These are phyloP conservation scores for Blastobotrys illinoisensis DNA, from an alignment of 1,139 yeast species.

Conservation along the genomic window DNA sequence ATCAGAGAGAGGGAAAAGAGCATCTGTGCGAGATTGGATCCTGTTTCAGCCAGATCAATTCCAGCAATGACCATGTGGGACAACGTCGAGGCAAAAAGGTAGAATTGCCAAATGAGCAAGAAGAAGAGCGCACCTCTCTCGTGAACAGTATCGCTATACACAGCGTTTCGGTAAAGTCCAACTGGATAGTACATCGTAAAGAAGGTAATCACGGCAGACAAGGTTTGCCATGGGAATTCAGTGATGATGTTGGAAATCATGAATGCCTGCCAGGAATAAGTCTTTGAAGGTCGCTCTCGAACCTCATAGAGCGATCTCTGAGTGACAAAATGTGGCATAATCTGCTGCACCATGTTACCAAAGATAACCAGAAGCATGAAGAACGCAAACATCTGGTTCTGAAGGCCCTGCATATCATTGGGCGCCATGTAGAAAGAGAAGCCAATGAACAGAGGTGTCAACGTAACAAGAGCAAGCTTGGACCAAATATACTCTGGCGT, in stretches of 20 bases:
- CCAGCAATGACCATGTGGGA: conserved; percentile 63
- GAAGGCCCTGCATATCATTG: conserved; percentile 44
- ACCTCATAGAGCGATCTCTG: conserved; percentile 82
- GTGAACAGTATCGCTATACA: conserved; percentile 43
- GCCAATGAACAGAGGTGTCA: conserved; percentile 60
- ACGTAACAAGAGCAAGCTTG: conserved; percentile 48
- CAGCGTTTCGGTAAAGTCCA: conserved; percentile 42
- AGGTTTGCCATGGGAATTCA: conserved; percentile 71
- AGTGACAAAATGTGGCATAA: conserved; percentile 61
- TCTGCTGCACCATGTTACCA: conserved; percentile 63
- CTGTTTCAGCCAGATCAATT: conserved; percentile 62
- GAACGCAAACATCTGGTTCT: conserved; percentile 48
- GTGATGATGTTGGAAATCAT: conserved; percentile 60
- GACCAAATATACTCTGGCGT: conserved; percentile 69
- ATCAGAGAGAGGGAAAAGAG: conserved; percentile 62
- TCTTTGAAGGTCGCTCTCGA: conserved; percentile 79
- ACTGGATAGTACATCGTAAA: conserved; percentile 80
- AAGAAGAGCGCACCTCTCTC: conserved; percentile 67
- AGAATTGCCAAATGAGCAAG: conserved; percentile 52
- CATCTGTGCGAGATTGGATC: conserved; percentile 61
- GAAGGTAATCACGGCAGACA: conserved; percentile 60
- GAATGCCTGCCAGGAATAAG: conserved; percentile 56
- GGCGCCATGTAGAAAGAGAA: conserved; percentile 69
- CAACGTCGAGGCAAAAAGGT: conserved; percentile 54
- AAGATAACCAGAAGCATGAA: conserved; percentile 64